Evolutionary conservation across 805 yeast genomes (phyloP), one percentile per base, ranked within the genome.

Genomic region (Pichia paraexigua): DNA sequence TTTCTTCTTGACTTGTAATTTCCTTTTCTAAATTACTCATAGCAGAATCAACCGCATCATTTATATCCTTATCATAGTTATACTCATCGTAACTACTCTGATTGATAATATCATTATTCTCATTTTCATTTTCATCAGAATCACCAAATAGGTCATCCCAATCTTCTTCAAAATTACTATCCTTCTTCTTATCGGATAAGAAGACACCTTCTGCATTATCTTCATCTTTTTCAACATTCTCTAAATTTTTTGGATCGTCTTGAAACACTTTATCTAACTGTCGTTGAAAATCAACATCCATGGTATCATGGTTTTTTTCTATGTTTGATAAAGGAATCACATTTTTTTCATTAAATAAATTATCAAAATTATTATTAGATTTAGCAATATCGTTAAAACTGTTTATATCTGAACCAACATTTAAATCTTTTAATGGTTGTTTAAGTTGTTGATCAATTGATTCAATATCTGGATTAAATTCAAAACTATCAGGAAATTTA

Each of bases 141-240:
- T 52, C 53, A 5, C 66, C 69, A 52, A 63, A 64, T 8, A 63
- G 54, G 12, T 63, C 68, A 42, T 58, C 63, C 65, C 69, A 64
- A 44, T 64, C 62, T 11, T 58, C 64, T 9, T 59, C 60, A 25
- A 49, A 43, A 17, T 43, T 41, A 1, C 18, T n/a, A 5, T 45
- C 50, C 10, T 28, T 35, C 9, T 41, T 41, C 30, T 41, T 47
- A 40, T 53, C 55, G n/a, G 43, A 45, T 13, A 39, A n/a, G 5
- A 25, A 42, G 9, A 47, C 44, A 28, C 45, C 47, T 12, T 30
- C 39, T 11, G 37, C 28, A 27, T 30, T 28, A 17, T 43, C 32
- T 4, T 9, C 28, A 21, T 50, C 39, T 20, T 17, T 28, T 11
- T 21, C 28, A 17, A 20, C 13, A 39, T 13, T 28, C 6, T 22